Conservation (phyloP, 805 yeast genomes). For the Diddensiella santjacobensis region DNA sequence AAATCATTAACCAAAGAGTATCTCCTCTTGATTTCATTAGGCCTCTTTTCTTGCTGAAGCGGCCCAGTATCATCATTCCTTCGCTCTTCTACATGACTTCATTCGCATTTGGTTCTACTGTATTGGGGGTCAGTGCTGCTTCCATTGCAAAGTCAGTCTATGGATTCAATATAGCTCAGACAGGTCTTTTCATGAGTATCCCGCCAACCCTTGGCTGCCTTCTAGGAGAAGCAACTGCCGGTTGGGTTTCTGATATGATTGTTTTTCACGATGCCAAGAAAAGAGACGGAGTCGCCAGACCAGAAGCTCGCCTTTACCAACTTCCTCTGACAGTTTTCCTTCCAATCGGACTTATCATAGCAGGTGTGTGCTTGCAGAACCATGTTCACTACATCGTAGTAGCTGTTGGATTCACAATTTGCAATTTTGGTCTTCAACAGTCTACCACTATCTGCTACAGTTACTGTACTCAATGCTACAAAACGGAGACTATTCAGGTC, state of each 20-base stretch:
- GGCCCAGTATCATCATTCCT: conserved; percentile 2
- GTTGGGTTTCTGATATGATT: conserved; percentile 4
- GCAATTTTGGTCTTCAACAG: conserved; percentile 5
- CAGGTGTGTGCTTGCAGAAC: conserved; percentile 2
- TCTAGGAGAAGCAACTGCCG: conserved; percentile 9
- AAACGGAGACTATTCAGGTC: conserved; percentile 5
- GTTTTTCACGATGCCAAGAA: conserved; percentile 3
- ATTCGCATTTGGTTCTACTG: conserved; percentile 6
- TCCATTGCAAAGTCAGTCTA: neutral
- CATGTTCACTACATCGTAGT: conserved; percentile 1
- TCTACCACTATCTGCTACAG: conserved; percentile 8
- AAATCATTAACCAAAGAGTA: neutral
- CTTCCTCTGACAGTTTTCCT: neutral
- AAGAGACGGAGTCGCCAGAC: neutral
- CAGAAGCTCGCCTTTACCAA: neutral
- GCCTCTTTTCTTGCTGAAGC: conserved; percentile 7
- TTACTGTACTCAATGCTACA: conserved; percentile 9
- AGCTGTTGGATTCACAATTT: conserved; percentile 1
- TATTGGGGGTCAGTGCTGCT: conserved; percentile 9
- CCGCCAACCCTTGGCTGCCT: conserved; percentile 5
- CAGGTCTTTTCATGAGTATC: conserved; percentile 8
- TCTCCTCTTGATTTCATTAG: conserved; percentile 2
- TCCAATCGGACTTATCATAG: conserved; percentile 1
- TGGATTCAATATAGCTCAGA: conserved; percentile 5
- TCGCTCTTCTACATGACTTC: conserved; percentile 7